These are phyloP conservation scores for Pilasporangium apinafurcum DNA, from an alignment of 352 stramenopile genomes.

Conservation along the genomic window DNA sequence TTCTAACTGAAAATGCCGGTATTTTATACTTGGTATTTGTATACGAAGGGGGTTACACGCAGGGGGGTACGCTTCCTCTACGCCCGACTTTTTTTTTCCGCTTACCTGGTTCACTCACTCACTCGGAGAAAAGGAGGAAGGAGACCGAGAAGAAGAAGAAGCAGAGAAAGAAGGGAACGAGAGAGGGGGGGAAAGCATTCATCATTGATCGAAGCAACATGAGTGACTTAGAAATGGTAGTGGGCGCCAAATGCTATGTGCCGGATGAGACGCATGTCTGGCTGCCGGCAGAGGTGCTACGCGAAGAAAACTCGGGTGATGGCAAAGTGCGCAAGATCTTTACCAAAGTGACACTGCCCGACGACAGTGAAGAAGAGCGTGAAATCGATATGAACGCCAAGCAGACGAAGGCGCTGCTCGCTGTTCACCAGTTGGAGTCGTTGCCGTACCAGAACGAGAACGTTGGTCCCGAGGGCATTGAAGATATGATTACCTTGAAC, in stretches of 20 bases:
- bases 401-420: conserved; percentile 52
- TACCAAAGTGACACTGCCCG: conserved; percentile 41
- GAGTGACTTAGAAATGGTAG: conserved; percentile 29
- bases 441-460: conserved; percentile 78
- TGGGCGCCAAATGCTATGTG: conserved; percentile 76
- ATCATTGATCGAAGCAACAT: conserved; percentile 1
- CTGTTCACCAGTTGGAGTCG: conserved; percentile 58
- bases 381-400: conserved; percentile 73
- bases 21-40: conserved; percentile 2
- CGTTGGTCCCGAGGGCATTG: conserved; percentile 45
- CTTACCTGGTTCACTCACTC: no score
- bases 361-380: conserved; percentile 36
- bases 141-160: not conserved
- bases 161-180: not conserved
- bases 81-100: no score
- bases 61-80: no score
- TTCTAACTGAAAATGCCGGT: conserved; percentile 5
- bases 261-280: conserved; percentile 72
- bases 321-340: conserved; percentile 41
- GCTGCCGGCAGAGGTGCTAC: conserved; percentile 68
- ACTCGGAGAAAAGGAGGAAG: conserved; percentile 1
- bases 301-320: conserved; percentile 44
- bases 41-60: no score
- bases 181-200: not conserved
- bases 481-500: conserved; percentile 87